Percentiles rank a stretch among this genome's conserved stretches.
phyloP scores from a whole-genome alignment of 192 early-diverging fungal genomes.

The Phycomyces nitens region DNA sequence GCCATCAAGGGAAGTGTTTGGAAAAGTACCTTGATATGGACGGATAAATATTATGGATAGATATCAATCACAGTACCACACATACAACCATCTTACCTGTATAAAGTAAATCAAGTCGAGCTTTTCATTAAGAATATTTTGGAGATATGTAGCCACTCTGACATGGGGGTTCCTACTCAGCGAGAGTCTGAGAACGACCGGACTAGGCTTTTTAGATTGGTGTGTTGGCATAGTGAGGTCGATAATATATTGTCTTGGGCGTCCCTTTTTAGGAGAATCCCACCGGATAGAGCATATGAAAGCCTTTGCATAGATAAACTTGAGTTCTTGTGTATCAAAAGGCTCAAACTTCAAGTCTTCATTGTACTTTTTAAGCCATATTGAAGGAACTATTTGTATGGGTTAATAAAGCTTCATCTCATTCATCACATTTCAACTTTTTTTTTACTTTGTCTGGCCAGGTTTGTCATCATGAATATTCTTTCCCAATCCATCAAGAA shows the following conservation, averaged over 20 bases:
- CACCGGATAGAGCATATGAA: conserved; percentile 31
- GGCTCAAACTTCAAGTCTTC: conserved; percentile 32
- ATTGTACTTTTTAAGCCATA: conserved; percentile 31
- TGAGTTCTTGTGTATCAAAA: conserved; percentile 28
- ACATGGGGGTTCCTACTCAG: conserved; percentile 31
- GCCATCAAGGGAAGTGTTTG: conserved; percentile 37
- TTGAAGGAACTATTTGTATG: conserved; percentile 18
- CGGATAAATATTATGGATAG: too few relatives aligned
- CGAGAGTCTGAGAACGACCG: background rate
- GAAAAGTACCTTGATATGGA: conserved; percentile 26
- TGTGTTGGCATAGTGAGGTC: conserved; percentile 8
- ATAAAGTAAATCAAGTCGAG: conserved; percentile 32
- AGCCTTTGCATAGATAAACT: conserved; percentile 32
- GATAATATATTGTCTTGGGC: conserved; percentile 26
- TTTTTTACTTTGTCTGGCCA: conserved; percentile 35
- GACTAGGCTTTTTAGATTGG: conserved; percentile 6
- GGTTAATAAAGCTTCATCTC: background rate
- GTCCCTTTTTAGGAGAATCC: conserved; percentile 16
- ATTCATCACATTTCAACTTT: background rate
- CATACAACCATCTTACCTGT: conserved; percentile 17
- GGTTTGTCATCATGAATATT: conserved; percentile 37
- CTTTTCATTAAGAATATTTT: conserved; percentile 32
- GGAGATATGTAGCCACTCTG: conserved; percentile 25
- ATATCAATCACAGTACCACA: background rate
- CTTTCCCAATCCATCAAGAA: conserved; percentile 38